phyloP scores from a whole-genome alignment of 345 rosid species.

The Sonneratia alba region DNA sequence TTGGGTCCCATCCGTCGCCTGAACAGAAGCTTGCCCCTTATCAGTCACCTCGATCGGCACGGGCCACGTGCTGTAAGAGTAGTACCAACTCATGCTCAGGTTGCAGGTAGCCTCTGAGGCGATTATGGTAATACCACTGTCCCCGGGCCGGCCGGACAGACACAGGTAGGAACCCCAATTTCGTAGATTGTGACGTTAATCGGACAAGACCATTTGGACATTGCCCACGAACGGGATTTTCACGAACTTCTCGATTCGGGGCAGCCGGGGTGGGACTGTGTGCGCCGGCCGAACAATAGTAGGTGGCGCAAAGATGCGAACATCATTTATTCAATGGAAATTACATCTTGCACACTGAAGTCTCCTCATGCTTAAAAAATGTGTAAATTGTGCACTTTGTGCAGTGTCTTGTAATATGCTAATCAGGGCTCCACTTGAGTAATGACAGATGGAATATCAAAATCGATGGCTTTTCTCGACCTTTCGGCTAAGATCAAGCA shows the following conservation, averaged over 20 bases:
- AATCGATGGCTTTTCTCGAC: not conserved
- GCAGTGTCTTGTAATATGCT: no score
- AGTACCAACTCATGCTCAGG: conserved; percentile 79
- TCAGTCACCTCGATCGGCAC: conserved; percentile 62
- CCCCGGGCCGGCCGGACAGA: conserved; percentile 79
- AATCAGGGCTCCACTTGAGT: not conserved
- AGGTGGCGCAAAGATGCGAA: not conserved
- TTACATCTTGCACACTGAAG: no score
- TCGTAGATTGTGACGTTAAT: conserved; percentile 45
- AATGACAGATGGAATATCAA: not conserved
- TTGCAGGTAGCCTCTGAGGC: conserved; percentile 75
- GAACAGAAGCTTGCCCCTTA: conserved; percentile 66
- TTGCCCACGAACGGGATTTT: conserved; percentile 64
- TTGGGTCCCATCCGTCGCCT: conserved; percentile 33
- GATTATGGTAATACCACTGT: conserved; percentile 56
- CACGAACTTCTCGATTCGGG: conserved; percentile 43
- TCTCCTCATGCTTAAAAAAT: no score
- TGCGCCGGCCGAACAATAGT: conserved; percentile 25
- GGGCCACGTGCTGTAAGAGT: conserved; percentile 62
- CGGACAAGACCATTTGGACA: conserved; percentile 48
- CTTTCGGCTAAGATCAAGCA: no score
- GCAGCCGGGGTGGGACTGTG: conserved; percentile 52
- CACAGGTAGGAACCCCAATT: conserved; percentile 48
- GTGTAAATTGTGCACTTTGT: no score
- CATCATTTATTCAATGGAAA: no score